phyloP scores from a whole-genome alignment of 768 basidiomycete genomes.

The Chiua virens region DNA sequence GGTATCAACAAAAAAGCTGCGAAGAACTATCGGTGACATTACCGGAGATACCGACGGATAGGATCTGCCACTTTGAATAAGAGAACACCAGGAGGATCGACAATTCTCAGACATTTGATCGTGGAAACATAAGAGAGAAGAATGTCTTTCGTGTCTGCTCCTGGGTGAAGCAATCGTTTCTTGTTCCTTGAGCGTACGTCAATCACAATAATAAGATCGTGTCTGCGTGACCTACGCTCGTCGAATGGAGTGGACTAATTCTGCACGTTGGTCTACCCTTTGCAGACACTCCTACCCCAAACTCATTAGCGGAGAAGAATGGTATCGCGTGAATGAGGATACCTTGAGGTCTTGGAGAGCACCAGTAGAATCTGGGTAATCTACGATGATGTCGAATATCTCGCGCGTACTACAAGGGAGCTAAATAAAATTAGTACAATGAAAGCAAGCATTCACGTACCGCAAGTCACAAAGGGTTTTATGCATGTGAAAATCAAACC shows the following conservation, averaged over 20 bases:
- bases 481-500: slow-evolving; percentile 92
- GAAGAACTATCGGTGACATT: slow-evolving; percentile 8
- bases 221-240: slow-evolving; percentile 55
- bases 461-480: slow-evolving; percentile 87
- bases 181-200: slow-evolving; percentile 55
- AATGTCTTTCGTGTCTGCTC: slow-evolving; percentile 91
- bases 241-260: slow-evolving; percentile 74
- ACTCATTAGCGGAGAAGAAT: not conserved
- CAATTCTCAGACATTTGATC: slow-evolving; percentile 84
- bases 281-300: slow-evolving; percentile 66
- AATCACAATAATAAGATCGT: not conserved
- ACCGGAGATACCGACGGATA: slow-evolving; percentile 87
- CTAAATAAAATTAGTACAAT: not conserved
- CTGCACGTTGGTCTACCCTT: slow-evolving; percentile 75
- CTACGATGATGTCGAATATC: slow-evolving; percentile 95
- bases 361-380: slow-evolving; percentile 84
- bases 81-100: slow-evolving; percentile 92
- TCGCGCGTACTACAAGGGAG: slow-evolving; percentile 58
- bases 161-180: slow-evolving; percentile 90
- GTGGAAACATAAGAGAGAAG: slow-evolving; percentile 88
- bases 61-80: slow-evolving; percentile 93
- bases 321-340: not conserved
- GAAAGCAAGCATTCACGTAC: slow-evolving; percentile 41
- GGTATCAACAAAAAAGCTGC: not conserved
- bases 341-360: slow-evolving; percentile 88